These are phyloP conservation scores for Moesziomyces globuligerus DNA, from an alignment of 1,284 basidiomycete genomes.

Conservation along the genomic window DNA sequence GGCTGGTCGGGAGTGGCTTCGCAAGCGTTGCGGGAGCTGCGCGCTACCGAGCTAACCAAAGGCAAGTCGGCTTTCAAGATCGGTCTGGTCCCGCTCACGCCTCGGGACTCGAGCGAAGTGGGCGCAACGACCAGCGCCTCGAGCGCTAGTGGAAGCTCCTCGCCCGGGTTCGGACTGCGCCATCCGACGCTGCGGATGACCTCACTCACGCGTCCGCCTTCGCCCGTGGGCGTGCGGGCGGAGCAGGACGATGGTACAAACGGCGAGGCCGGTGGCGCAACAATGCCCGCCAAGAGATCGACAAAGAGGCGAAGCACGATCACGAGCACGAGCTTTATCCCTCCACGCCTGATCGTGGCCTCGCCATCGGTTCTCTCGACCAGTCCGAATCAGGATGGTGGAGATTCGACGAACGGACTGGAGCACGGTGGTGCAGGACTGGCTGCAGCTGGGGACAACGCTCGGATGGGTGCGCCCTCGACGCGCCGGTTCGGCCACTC, in stretches of 20 bases:
- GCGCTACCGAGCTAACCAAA: constrained; percentile 51
- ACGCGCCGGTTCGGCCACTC: constrained; percentile 21
- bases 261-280: not conserved
- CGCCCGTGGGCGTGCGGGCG: constrained; percentile 10
- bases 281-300: constrained; percentile 15
- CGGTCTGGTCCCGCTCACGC: constrained; percentile 49
- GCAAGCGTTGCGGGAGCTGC: constrained; percentile 24
- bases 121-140: constrained; percentile 21
- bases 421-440: not conserved
- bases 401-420: not conserved
- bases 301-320: constrained; percentile 40
- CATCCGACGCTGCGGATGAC: constrained; percentile 25
- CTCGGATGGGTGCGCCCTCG: not conserved
- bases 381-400: constrained; percentile 14
- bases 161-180: constrained; percentile 17
- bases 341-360: constrained; percentile 10
- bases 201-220: constrained; percentile 32
- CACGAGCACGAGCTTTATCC: constrained; percentile 26
- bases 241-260: not conserved
- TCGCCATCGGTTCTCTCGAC: constrained; percentile 7
- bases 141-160: constrained; percentile 19
- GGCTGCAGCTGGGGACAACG: not conserved
- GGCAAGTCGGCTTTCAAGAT: constrained; percentile 52
- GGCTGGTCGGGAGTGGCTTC: constrained; percentile 51
- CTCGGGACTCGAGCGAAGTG: constrained; percentile 28